phyloP scores from a whole-genome alignment of 805 yeast genomes.

The Nadsonia fulvescens region DNA sequence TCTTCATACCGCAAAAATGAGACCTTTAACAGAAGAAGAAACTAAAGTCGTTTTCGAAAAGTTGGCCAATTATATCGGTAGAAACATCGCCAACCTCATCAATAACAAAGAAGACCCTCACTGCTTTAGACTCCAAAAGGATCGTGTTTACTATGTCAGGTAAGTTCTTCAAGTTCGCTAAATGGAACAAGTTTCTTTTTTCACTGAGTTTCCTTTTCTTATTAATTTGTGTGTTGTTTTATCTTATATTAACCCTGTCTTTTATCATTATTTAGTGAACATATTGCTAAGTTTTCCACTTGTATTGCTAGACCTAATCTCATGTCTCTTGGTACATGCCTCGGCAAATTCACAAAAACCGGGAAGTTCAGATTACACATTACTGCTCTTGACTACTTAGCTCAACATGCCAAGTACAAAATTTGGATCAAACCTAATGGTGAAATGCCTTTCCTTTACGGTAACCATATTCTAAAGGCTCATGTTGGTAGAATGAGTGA shows the following conservation, averaged over 20 bases:
- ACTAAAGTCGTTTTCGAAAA: slow-evolving; percentile 92
- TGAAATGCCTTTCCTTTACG: slow-evolving; percentile 95
- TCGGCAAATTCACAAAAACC: slow-evolving; percentile 94
- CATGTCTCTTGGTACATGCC: slow-evolving; percentile 84
- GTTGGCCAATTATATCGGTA: slow-evolving; percentile 90
- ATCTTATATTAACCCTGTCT: too few species aligned
- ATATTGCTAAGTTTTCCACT: slow-evolving; percentile 73
- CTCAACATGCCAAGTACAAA: slow-evolving; percentile 81
- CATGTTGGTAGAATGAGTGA: slow-evolving; percentile 94
- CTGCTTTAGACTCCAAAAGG: slow-evolving; percentile 90
- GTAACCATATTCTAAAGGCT: slow-evolving; percentile 91
- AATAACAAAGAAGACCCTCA: slow-evolving; percentile 74
- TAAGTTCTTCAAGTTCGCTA: slow-evolving; percentile 6
- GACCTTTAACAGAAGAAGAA: slow-evolving; percentile 92
- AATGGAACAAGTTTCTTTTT: slow-evolving; percentile 1
- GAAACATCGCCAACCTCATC: slow-evolving; percentile 75
- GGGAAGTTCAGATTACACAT: slow-evolving; percentile 92
- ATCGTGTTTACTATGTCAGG: slow-evolving; percentile 79
- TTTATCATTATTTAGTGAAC: too few species aligned
- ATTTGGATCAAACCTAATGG: slow-evolving; percentile 95
- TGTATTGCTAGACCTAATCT: slow-evolving; percentile 75
- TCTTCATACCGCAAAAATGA: slow-evolving; percentile 33
- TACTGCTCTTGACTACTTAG: slow-evolving; percentile 68
- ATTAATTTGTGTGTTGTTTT: too few species aligned
- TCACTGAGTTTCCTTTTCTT: not conserved